Evolutionary conservation across 2,329 filamentous ascomycete genomes (phyloP).

Genomic region (Alternaria triticina): DNA sequence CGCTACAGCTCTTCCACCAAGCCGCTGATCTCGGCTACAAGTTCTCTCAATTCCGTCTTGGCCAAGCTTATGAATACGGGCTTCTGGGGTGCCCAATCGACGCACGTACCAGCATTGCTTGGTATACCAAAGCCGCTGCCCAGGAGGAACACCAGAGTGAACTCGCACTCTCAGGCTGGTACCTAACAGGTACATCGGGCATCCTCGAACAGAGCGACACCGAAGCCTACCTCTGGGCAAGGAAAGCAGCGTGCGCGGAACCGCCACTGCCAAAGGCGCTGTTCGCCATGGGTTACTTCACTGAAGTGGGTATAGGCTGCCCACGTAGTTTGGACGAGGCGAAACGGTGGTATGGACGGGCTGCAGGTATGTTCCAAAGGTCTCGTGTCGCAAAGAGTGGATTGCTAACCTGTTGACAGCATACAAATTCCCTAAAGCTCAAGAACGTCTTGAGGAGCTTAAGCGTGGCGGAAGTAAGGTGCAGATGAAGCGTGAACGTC

Average conservation of each 20-base stretch:
- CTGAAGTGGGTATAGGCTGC: slow-evolving; percentile 91
- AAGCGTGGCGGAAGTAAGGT: slow-evolving; percentile 77
- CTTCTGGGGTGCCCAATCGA: slow-evolving; percentile 83
- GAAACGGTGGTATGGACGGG: slow-evolving; percentile 97
- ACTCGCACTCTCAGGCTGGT: slow-evolving; percentile 69
- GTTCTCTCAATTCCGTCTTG: slow-evolving; percentile 89
- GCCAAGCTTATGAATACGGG: slow-evolving; percentile 89
- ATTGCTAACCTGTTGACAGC: slow-evolving; percentile 59
- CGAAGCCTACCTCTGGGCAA: slow-evolving; percentile 95
- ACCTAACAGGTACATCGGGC: slow-evolving; percentile 86
- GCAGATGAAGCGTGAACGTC: slow-evolving; percentile 76
- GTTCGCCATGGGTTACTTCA: slow-evolving; percentile 98
- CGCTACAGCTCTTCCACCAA: slow-evolving; percentile 80
- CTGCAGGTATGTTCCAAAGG: slow-evolving; percentile 75
- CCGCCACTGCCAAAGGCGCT: slow-evolving; percentile 82
- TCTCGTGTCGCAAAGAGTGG: background rate
- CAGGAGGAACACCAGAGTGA: slow-evolving; percentile 96
- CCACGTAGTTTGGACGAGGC: slow-evolving; percentile 89
- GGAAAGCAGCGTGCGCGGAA: slow-evolving; percentile 87
- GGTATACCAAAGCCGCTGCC: slow-evolving; percentile 89
- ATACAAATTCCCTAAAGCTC: slow-evolving; percentile 92
- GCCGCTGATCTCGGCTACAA: slow-evolving; percentile 92
- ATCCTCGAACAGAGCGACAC: slow-evolving; percentile 91
- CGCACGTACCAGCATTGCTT: slow-evolving; percentile 82
- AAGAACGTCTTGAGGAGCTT: slow-evolving; percentile 89